These are phyloP conservation scores for Stagonosporopsis rhizophila DNA, from an alignment of 2,329 filamentous ascomycete genomes.

Conservation along the genomic window DNA sequence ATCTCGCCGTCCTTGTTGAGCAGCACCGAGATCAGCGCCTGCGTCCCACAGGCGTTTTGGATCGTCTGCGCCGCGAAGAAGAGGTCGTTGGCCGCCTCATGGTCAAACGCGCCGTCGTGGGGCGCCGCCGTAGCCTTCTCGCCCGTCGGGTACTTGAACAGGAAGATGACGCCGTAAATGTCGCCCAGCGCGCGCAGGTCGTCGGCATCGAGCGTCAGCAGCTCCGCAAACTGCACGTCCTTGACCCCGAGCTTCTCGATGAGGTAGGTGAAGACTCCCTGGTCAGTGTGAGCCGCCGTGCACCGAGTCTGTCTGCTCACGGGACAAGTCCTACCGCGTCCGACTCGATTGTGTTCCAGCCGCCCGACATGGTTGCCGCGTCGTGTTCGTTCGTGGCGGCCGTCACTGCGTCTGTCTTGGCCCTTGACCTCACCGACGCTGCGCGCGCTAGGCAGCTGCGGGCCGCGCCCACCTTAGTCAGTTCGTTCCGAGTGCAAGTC, in stretches of 20 bases:
- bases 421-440: no score
- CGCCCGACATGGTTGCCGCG: slow-evolving; percentile 59
- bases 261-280: slow-evolving; percentile 97
- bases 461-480: slow-evolving; percentile 11
- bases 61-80: slow-evolving; percentile 98
- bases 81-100: slow-evolving; percentile 73
- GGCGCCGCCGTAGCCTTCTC: slow-evolving; percentile 70
- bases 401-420: no score
- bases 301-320: no score
- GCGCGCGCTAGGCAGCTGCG: no score
- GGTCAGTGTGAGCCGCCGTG: slow-evolving; percentile 14
- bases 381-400: no score
- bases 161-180: slow-evolving; percentile 94
- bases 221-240: slow-evolving; percentile 95
- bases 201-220: slow-evolving; percentile 84
- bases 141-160: slow-evolving; percentile 93
- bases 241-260: slow-evolving; percentile 92
- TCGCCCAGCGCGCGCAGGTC: slow-evolving; percentile 67
- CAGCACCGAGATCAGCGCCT: slow-evolving; percentile 89
- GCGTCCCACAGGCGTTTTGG: slow-evolving; percentile 97
- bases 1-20: slow-evolving; percentile 80
- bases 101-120: slow-evolving; percentile 82
- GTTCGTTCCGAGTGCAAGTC: slow-evolving; percentile 7
- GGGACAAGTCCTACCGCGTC: slow-evolving; percentile 73
- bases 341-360: slow-evolving; percentile 98